Evolutionary conservation across 2,329 filamentous ascomycete genomes (phyloP).

Genomic region (Alternaria sp.): DNA sequence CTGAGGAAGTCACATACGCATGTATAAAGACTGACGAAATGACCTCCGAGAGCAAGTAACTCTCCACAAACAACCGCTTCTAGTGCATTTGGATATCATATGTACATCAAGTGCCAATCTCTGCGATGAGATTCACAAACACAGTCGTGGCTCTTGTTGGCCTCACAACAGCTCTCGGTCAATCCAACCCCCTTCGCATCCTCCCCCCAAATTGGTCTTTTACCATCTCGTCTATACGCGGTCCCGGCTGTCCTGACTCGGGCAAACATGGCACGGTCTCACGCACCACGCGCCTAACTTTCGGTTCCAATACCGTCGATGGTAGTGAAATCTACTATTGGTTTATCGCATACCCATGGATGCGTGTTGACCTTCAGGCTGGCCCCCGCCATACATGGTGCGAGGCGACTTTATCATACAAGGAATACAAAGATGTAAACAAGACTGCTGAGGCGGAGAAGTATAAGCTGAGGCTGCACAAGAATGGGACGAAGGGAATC

Average conservation of each 20-base stretch:
- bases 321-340: conserved; percentile 34
- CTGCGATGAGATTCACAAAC: conserved; percentile 13
- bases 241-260: conserved; percentile 27
- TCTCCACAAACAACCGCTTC: background rate
- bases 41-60: background rate
- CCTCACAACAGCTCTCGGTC: conserved; percentile 17
- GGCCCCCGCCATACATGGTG: conserved; percentile 25
- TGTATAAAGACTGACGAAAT: background rate
- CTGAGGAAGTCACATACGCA: background rate
- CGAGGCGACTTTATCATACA: conserved; percentile 28
- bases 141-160: conserved; percentile 9
- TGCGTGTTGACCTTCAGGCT: conserved; percentile 14
- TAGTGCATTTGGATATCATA: background rate
- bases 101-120: background rate
- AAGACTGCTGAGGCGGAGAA: conserved; percentile 4
- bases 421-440: conserved; percentile 11
- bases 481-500: conserved; percentile 28
- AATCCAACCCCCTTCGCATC: conserved; percentile 19
- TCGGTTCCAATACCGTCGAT: conserved; percentile 26
- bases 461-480: conserved; percentile 29
- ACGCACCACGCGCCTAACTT: conserved; percentile 23
- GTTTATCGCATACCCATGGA: conserved; percentile 27
- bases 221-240: conserved; percentile 20
- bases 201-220: conserved; percentile 24
- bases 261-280: conserved; percentile 1